These are phyloP conservation scores for Craspedostauros australis DNA, from an alignment of 108 stramenopile species.

Conservation along the genomic window DNA sequence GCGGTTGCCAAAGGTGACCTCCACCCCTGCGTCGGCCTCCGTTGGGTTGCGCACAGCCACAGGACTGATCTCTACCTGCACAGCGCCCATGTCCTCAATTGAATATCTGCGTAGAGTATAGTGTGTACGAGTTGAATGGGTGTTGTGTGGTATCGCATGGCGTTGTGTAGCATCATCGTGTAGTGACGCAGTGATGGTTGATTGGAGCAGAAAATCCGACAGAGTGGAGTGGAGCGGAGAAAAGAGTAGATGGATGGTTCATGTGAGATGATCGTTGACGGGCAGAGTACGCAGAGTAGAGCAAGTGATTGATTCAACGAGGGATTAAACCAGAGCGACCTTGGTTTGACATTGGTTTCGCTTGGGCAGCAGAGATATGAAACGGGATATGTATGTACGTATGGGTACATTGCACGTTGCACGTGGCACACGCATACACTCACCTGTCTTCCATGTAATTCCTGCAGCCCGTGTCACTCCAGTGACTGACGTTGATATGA, in stretches of 20 bases:
- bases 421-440: too few relatives aligned
- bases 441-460: conserved; percentile 85
- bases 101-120: conserved; percentile 37
- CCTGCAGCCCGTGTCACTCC: conserved; percentile 75
- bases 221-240: conserved; percentile 15
- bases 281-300: neutral
- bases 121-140: neutral
- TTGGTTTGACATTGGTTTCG: too few relatives aligned
- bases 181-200: neutral
- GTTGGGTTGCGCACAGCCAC: conserved; percentile 16
- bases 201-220: neutral
- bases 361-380: too few relatives aligned
- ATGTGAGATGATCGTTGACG: neutral
- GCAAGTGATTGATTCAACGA: neutral
- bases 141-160: neutral
- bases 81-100: conserved; percentile 74
- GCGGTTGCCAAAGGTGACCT: conserved; percentile 28
- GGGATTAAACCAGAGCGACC: too few relatives aligned
- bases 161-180: neutral
- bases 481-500: conserved; percentile 67
- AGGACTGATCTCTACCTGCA: conserved; percentile 55
- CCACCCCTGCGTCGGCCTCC: conserved; percentile 13
- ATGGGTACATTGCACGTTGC: too few relatives aligned
- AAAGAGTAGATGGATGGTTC: neutral
- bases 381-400: too few relatives aligned